Evolutionary conservation across 495 filamentous ascomycete species (phyloP).

Genomic region (Margaritispora aquatica): DNA sequence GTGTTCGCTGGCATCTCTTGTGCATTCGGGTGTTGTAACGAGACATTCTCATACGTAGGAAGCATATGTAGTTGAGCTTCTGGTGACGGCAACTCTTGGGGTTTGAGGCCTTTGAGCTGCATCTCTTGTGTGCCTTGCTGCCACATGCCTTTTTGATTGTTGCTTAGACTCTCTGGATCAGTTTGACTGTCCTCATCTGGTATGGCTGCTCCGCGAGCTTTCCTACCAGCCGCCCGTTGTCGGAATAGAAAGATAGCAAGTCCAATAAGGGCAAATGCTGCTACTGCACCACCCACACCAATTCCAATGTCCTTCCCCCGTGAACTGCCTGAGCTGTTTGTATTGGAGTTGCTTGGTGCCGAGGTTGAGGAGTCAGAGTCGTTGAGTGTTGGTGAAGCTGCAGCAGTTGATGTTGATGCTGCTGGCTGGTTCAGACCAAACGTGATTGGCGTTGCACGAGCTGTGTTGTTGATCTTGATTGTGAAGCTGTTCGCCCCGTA

Average conservation of each 20-base stretch:
- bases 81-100: too few relatives aligned
- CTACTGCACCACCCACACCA: conserved; percentile 1
- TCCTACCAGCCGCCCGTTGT: not conserved
- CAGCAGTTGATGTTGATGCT: not conserved
- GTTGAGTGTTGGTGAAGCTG: not conserved
- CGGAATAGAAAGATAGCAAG: not conserved
- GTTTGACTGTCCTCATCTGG: not conserved
- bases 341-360: not conserved
- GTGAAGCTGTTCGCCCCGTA: conserved; percentile 6
- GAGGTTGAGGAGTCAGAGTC: not conserved
- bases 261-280: not conserved
- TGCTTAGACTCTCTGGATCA: not conserved
- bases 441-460: not conserved
- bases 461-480: not conserved
- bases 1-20: too few relatives aligned
- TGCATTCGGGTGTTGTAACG: too few relatives aligned
- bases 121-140: not conserved
- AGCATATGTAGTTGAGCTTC: too few relatives aligned
- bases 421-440: not conserved
- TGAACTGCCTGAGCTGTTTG: not conserved
- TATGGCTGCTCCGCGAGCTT: not conserved
- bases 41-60: too few relatives aligned
- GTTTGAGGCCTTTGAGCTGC: not conserved
- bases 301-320: not conserved
- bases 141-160: not conserved